phyloP scores from a whole-genome alignment of 2,329 filamentous ascomycete species.

The Cladobotryum protrusum region DNA sequence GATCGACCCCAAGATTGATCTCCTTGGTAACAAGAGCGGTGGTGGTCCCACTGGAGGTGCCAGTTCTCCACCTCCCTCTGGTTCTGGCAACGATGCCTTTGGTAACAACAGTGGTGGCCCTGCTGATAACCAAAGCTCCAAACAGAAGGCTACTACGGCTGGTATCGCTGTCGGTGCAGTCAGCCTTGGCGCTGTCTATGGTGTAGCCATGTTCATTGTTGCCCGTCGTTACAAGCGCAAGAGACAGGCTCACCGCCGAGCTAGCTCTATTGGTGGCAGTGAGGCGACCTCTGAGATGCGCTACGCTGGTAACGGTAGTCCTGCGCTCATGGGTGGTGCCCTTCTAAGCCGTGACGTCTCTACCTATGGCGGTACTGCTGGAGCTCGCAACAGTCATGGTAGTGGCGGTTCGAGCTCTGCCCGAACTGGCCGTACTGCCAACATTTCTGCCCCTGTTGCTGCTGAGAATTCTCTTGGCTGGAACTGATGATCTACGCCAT shows the following conservation, averaged over 20 bases:
- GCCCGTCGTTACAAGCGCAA: conserved; percentile 86
- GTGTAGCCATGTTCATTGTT: conserved; percentile 89
- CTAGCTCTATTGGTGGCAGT: conserved; percentile 61
- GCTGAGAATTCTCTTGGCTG: conserved; percentile 93
- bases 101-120: conserved; percentile 29
- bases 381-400: conserved; percentile 53
- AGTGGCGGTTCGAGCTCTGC: conserved; percentile 59
- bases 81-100: conserved; percentile 33
- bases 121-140: conserved; percentile 48
- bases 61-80: conserved; percentile 2
- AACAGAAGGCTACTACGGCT: conserved; percentile 55
- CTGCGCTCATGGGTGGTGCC: conserved; percentile 65
- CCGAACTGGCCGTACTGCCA: conserved; percentile 50
- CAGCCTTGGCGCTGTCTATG: conserved; percentile 76
- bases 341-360: conserved; percentile 52
- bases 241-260: conserved; percentile 68
- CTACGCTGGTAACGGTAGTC: conserved; percentile 44
- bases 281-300: conserved; percentile 46
- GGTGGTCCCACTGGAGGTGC: conserved; percentile 24
- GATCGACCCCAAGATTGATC: conserved; percentile 71
- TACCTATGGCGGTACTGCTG: conserved; percentile 45
- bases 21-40: conserved; percentile 32
- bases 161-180: conserved; percentile 73
- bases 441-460: conserved; percentile 85
- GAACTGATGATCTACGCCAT: conserved; percentile 53